Conservation (phyloP, 495 filamentous ascomycete genomes). For the Hypoxylon intermedium region DNA sequence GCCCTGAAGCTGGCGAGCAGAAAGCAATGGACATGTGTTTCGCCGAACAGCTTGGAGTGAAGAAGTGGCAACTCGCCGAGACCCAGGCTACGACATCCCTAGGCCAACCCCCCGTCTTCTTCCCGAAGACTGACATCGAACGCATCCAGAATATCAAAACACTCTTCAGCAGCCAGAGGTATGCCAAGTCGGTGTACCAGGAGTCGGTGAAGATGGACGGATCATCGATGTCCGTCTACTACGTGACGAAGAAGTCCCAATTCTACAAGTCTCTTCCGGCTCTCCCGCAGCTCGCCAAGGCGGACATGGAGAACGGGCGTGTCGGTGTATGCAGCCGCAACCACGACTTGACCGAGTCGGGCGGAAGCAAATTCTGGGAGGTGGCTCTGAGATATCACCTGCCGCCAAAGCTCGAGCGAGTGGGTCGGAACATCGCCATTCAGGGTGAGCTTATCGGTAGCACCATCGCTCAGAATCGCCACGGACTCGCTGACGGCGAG, state of each 20-base stretch:
- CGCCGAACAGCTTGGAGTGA: not conserved
- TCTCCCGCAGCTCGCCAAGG: no score
- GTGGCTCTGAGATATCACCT: no score
- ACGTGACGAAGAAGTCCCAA: no score
- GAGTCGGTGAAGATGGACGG: no score
- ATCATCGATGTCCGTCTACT: no score
- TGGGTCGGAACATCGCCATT: conserved; percentile 27
- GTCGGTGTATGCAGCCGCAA: no score
- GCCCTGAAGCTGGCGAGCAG: not conserved
- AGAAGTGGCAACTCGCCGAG: not conserved
- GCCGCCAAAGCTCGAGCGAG: no score
- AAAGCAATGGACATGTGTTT: not conserved
- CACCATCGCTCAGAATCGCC: conserved; percentile 31
- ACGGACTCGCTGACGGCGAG: conserved; percentile 10
- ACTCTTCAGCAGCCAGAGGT: conserved; percentile 44
- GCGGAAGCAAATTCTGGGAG: no score
- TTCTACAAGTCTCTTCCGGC: no score
- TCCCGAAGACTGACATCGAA: not conserved
- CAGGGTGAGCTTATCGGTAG: conserved; percentile 43
- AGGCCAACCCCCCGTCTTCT: not conserved
- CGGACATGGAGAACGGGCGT: no score
- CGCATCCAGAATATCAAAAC: not conserved
- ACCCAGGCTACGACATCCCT: not conserved
- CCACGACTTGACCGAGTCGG: no score
- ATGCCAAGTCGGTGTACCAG: no score